Base-by-base conservation (phyloP, 2,329 filamentous ascomycete species). In the Cryphonectria radicalis region DNA sequence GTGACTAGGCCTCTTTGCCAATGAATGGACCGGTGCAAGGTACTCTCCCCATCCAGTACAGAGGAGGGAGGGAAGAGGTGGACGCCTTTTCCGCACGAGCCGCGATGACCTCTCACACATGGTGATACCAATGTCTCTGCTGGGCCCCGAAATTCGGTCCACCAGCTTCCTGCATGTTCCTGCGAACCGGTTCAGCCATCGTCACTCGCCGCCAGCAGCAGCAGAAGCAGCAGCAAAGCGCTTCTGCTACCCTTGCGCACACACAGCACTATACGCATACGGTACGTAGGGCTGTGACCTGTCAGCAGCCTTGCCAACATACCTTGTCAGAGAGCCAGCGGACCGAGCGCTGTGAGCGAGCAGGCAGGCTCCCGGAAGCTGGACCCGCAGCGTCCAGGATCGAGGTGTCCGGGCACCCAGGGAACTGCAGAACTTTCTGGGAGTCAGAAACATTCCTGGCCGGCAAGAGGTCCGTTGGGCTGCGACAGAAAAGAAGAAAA, bases 1-100 rank as follows among this genome's bases (percentile, higher is more conserved):
- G 67, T 63, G 57, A 68, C 67, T 43, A 65, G 42, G 63, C 42
- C 43, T 22, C 35, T 43, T 19, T 28, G 37, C 63, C 63, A 65
- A 50, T 65, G 63, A 50, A 46, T 32, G 14, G 63, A n/a, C 43
- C 25, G 28, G 28, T 65, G 63, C 63, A 53, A 53, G 63, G 63
- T 53, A 53, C 63, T n/a, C 37, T 63, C 32, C 28, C 42, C 22
- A 42, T 25, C 37, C 62, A 17, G 35, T 46, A 46, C 37, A 59
- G 25, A 35, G 6, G 25, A 40, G 59, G 35, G 57, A 60, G 14
- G 32, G 32, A 13, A n/a, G 37, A 19, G 28, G 25, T 46, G n/a
- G 35, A 42, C 35, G 37, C 60, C 59, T 62, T 62, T n/a, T n/a
- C 32, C 22, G 32, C 32, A 37, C 59, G 35, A n/a, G 59, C 59